A percentile compares a stretch with the other conserved stretches of the same genome.
Conservation (phyloP, 176 grass and related monocot genomes). For the Cenchrus americanus region DNA sequence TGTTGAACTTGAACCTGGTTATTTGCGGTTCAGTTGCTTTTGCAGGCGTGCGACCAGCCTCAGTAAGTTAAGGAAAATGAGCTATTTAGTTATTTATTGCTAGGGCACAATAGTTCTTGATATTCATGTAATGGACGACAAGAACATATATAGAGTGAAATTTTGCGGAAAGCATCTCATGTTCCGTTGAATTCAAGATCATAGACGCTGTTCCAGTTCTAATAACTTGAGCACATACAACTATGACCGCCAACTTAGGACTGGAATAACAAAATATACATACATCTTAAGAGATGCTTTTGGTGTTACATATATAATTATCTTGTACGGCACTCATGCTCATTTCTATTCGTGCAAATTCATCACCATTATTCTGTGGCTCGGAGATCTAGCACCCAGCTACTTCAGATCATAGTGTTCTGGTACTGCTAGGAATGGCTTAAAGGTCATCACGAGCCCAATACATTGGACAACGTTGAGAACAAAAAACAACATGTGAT, state of each 20-base stretch:
- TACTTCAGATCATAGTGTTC: slow-evolving; percentile 22
- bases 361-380: slow-evolving; percentile 21
- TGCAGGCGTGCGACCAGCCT: no score
- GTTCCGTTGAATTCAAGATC: neutral
- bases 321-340: neutral
- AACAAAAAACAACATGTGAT: slow-evolving; percentile 78
- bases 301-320: slow-evolving; percentile 25
- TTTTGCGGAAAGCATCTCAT: neutral
- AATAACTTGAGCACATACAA: neutral
- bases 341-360: neutral
- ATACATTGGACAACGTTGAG: slow-evolving; percentile 55
- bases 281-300: neutral
- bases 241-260: neutral
- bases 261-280: neutral
- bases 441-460: slow-evolving; percentile 71
- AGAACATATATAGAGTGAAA: no score
- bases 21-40: no score
- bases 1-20: no score
- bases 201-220: neutral
- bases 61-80: neutral
- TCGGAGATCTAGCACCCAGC: neutral
- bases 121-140: neutral
- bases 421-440: slow-evolving; percentile 63
- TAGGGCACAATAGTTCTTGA: neutral
- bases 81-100: neutral